Evolutionary conservation across 1,284 basidiomycete species (phyloP).

Genomic region (Melampsora larici-populina): DNA sequence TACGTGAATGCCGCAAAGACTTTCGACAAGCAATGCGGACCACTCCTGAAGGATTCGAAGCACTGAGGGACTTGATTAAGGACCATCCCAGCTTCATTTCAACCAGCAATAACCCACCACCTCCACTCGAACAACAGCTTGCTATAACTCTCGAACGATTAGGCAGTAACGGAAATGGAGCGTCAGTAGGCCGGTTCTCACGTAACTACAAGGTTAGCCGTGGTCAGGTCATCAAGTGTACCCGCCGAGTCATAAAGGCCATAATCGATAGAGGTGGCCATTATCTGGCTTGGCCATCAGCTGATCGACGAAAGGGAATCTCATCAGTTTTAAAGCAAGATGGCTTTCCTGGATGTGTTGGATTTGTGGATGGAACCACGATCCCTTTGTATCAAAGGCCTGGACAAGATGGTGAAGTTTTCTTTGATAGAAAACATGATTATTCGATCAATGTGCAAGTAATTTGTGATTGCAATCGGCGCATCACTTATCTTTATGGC

Average conservation of each 20-base stretch:
- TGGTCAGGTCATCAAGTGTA: not conserved
- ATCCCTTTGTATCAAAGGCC: too few relatives aligned
- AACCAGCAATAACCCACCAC: not conserved
- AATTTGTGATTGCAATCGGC: constrained; percentile 29
- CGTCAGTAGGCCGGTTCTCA: constrained; percentile 4
- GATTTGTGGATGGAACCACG: too few relatives aligned
- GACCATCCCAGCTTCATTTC: not conserved
- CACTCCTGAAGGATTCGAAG: not conserved
- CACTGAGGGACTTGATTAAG: not conserved
- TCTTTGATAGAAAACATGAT: too few relatives aligned
- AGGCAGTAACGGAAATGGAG: too few relatives aligned
- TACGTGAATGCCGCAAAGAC: not conserved
- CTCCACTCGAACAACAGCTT: not conserved
- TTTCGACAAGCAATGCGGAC: constrained; percentile 3
- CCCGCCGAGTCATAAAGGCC: not conserved
- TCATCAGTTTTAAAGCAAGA: not conserved
- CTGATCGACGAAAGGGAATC: not conserved
- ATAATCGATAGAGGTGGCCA: not conserved
- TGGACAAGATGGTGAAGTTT: too few relatives aligned
- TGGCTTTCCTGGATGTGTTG: constrained; percentile 3
- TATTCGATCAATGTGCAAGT: too few relatives aligned
- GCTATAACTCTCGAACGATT: too few relatives aligned
- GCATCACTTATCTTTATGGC: constrained; percentile 3
- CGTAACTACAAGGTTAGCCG: not conserved
- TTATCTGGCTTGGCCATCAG: not conserved